A percentile compares a stretch with the other conserved stretches of the same genome.
phyloP scores from a whole-genome alignment of 768 basidiomycete species.

The Pisolithus albus region DNA sequence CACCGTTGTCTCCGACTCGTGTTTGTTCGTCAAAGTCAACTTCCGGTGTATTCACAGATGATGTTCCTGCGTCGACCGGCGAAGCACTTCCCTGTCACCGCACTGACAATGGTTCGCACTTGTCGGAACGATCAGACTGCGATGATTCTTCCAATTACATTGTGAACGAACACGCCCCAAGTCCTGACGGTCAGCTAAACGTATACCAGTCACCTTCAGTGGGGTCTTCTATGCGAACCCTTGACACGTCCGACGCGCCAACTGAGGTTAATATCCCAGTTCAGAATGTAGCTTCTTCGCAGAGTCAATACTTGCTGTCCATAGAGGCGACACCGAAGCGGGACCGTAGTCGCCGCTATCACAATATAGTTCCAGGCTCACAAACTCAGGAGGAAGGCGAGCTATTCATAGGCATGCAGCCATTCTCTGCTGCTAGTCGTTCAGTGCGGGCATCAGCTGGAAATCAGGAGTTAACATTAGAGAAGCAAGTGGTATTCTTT shows the following conservation, averaged over 20 bases:
- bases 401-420: slow-evolving; percentile 10
- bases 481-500: slow-evolving; percentile 10
- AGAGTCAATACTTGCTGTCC: slow-evolving; percentile 29
- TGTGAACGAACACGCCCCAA: background rate
- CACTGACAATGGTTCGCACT: background rate
- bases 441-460: background rate
- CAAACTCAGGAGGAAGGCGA: slow-evolving; percentile 29
- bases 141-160: background rate
- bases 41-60: background rate
- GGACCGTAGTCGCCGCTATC: slow-evolving; percentile 25
- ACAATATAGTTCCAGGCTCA: slow-evolving; percentile 22
- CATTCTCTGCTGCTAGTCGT: background rate
- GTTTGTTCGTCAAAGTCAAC: background rate
- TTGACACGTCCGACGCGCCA: background rate
- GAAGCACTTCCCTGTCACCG: background rate
- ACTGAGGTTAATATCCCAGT: background rate
- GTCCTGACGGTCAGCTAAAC: background rate
- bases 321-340: slow-evolving; percentile 28
- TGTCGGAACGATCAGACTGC: slow-evolving; percentile 1
- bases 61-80: background rate
- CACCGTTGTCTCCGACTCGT: background rate
- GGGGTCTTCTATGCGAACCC: background rate
- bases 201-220: background rate
- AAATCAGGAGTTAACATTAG: background rate
- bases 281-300: slow-evolving; percentile 23